Conservation (phyloP, 2,329 filamentous ascomycete genomes). For the Epichloe amarillans region DNA sequence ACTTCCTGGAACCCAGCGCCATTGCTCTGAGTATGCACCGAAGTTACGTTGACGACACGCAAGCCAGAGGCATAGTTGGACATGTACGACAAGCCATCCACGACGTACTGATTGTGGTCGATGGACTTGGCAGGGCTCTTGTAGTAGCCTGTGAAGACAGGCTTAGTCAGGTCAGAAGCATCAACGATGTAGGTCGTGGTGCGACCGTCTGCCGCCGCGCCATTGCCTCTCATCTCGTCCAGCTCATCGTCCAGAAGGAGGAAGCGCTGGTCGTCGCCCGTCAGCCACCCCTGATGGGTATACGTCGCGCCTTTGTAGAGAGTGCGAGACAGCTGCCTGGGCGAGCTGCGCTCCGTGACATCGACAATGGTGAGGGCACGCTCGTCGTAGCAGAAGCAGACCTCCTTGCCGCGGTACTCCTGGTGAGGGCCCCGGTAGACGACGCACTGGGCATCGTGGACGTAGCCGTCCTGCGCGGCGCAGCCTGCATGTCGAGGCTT, state of each 20-base stretch:
- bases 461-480: constrained; percentile 34
- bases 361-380: constrained; percentile 24
- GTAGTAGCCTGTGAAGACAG: constrained; percentile 26
- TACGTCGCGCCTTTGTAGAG: constrained; percentile 40
- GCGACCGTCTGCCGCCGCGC: constrained; percentile 21
- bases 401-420: constrained; percentile 24
- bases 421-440: constrained; percentile 36
- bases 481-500: constrained; percentile 38
- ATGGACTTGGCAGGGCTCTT: constrained; percentile 24
- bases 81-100: constrained; percentile 29
- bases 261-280: constrained; percentile 28
- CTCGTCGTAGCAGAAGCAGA: constrained; percentile 15
- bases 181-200: constrained; percentile 21
- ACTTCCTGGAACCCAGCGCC: too few relatives aligned
- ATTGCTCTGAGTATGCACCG: constrained; percentile 9
- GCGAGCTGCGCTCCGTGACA: constrained; percentile 31
- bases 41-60: constrained; percentile 21
- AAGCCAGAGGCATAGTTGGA: constrained; percentile 34
- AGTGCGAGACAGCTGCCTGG: constrained; percentile 35
- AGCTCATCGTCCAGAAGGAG: constrained; percentile 35
- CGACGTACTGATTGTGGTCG: constrained; percentile 34
- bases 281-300: constrained; percentile 41
- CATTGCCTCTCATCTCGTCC: constrained; percentile 30
- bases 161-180: constrained; percentile 18
- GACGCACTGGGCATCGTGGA: constrained; percentile 40